phyloP scores from a whole-genome alignment of 305 asterid genomes.

The Lippia alba region DNA sequence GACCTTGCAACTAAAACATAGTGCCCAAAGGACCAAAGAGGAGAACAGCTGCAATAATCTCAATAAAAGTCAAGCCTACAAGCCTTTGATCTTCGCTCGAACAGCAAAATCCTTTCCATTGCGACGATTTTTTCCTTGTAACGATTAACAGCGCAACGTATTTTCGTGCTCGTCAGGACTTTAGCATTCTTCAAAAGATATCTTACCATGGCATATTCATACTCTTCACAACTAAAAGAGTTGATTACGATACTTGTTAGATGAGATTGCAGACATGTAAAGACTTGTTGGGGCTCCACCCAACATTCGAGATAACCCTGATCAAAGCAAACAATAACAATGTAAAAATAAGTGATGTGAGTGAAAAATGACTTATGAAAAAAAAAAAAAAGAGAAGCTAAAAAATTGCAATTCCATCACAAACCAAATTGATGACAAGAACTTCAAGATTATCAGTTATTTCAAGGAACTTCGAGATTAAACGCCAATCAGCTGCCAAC shows the following conservation, averaged over 20 bases:
- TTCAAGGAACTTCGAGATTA: slow-evolving; percentile 15
- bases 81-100: neutral
- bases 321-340: neutral
- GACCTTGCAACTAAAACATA: too few species aligned
- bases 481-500: slow-evolving; percentile 1
- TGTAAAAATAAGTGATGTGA: neutral
- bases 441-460: slow-evolving; percentile 24
- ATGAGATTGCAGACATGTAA: neutral
- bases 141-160: too few species aligned
- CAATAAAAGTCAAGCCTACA: neutral
- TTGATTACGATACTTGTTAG: neutral
- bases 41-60: too few species aligned
- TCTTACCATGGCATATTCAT: neutral
- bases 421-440: slow-evolving; percentile 11
- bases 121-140: neutral
- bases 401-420: neutral
- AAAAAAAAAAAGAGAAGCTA: neutral
- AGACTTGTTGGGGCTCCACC: neutral
- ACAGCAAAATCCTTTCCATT: neutral
- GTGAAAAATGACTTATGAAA: neutral
- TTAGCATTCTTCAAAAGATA: too few species aligned
- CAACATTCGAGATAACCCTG: neutral
- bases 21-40: too few species aligned
- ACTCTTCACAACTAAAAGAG: neutral
- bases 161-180: too few species aligned